Conservation (phyloP, 352 stramenopile genomes). For the Albugo laibachii region DNA sequence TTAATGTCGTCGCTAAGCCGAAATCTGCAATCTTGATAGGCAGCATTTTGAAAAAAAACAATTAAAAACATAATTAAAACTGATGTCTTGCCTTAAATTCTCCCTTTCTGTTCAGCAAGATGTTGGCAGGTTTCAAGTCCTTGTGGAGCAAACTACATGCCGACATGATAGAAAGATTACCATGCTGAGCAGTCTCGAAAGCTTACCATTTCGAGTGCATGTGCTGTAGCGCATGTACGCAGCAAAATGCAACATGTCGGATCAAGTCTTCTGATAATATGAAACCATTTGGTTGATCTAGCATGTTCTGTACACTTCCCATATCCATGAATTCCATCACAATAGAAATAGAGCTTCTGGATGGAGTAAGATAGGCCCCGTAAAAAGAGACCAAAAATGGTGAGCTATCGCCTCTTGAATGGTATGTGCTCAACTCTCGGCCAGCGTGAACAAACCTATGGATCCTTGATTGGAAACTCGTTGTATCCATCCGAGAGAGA, state of each 20-base stretch:
- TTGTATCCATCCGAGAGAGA: slow-evolving; percentile 28
- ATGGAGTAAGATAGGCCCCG: slow-evolving; percentile 61
- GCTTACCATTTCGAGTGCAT: slow-evolving; percentile 58
- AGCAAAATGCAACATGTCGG: slow-evolving; percentile 61
- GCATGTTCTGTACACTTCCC: slow-evolving; percentile 64
- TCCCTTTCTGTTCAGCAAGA: slow-evolving; percentile 63
- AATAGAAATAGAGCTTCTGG: slow-evolving; percentile 57
- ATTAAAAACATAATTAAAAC: background rate
- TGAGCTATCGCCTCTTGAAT: background rate
- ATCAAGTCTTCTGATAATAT: slow-evolving; percentile 24
- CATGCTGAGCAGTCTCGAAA: background rate
- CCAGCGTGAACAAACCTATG: slow-evolving; percentile 2
- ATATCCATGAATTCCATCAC: slow-evolving; percentile 89
- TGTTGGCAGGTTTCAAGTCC: slow-evolving; percentile 84
- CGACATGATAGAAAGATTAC: background rate
- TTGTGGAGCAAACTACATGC: slow-evolving; percentile 54
- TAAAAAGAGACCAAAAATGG: slow-evolving; percentile 76
- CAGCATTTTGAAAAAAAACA: background rate
- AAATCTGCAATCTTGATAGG: slow-evolving; percentile 44
- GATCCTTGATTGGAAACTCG: background rate
- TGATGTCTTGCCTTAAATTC: slow-evolving; percentile 51
- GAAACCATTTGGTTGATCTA: slow-evolving; percentile 12
- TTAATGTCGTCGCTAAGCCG: slow-evolving; percentile 47
- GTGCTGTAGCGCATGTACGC: slow-evolving; percentile 58
- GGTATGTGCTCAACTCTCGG: background rate